phyloP scores from a whole-genome alignment of 495 filamentous ascomycete species.

The Penicillium verhagenii region DNA sequence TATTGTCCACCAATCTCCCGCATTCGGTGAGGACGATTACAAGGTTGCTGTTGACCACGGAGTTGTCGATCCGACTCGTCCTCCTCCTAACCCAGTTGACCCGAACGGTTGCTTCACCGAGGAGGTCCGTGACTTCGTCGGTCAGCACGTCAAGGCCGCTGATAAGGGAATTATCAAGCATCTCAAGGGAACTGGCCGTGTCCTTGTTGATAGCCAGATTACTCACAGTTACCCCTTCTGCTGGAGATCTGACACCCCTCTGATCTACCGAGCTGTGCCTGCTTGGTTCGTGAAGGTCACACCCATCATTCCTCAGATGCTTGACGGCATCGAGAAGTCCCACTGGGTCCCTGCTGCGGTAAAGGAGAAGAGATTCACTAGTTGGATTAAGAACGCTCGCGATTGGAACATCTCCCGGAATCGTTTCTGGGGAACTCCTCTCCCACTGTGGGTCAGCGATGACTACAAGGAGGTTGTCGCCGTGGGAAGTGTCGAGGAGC shows the following conservation, averaged over 20 bases:
- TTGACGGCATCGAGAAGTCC: constrained; percentile 82
- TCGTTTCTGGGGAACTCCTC: constrained; percentile 95
- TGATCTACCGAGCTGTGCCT: constrained; percentile 93
- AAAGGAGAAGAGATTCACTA: constrained; percentile 85
- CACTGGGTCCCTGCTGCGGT: constrained; percentile 94
- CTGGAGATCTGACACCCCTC: constrained; percentile 90
- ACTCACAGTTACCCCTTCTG: constrained; percentile 96
- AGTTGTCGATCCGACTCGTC: constrained; percentile 71
- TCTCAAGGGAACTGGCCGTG: constrained; percentile 73
- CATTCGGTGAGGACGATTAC: constrained; percentile 98
- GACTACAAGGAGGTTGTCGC: constrained; percentile 85
- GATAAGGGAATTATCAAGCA: constrained; percentile 94
- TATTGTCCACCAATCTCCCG: constrained; percentile 92
- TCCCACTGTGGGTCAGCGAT: constrained; percentile 90
- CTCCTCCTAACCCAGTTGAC: constrained; percentile 88
- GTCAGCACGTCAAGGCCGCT: constrained; percentile 89
- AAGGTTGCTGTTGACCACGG: constrained; percentile 74
- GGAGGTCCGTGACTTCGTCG: constrained; percentile 80
- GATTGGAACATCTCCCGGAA: constrained; percentile 98
- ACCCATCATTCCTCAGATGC: constrained; percentile 83
- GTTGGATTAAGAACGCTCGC: constrained; percentile 86
- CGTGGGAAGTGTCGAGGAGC: constrained; percentile 80
- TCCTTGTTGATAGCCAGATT: constrained; percentile 87
- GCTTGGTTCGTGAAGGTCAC: constrained; percentile 94
- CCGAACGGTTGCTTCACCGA: constrained; percentile 77